Evolutionary conservation across 306 rosid species (phyloP).

Genomic region (Medicago ruthenica): DNA sequence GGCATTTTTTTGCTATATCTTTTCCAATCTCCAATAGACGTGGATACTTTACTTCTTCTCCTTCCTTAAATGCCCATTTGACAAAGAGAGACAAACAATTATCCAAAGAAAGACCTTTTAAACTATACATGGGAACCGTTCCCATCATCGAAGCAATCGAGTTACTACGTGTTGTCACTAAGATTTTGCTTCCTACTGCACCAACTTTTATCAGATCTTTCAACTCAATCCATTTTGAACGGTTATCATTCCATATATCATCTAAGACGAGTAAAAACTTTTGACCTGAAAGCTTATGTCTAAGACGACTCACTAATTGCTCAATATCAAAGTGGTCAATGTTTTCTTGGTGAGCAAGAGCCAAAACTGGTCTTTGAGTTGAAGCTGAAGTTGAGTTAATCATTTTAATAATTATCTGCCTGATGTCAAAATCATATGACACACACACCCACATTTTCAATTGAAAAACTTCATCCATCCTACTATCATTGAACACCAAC

Average conservation of each 20-base stretch:
- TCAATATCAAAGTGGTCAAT: background rate
- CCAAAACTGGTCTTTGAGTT: background rate
- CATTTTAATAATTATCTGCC: slow-evolving; percentile 7
- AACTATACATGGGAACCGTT: background rate
- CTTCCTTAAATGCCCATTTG: slow-evolving; percentile 6
- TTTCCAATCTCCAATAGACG: background rate
- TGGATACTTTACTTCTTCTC: background rate
- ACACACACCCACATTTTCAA: slow-evolving; percentile 25
- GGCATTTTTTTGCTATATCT: background rate
- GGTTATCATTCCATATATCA: slow-evolving; percentile 18
- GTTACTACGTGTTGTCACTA: slow-evolving; percentile 16
- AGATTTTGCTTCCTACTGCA: background rate
- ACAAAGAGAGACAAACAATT: slow-evolving; percentile 4
- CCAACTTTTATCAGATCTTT: background rate
- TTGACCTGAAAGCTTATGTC: slow-evolving; percentile 1
- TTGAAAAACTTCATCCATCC: no score
- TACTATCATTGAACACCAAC: no score
- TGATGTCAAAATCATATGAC: slow-evolving; percentile 22
- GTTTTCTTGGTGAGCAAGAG: background rate
- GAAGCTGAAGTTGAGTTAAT: background rate
- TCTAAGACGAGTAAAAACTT: background rate
- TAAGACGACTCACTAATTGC: background rate
- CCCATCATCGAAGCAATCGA: slow-evolving; percentile 22
- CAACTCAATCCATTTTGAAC: slow-evolving; percentile 9
- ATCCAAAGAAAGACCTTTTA: background rate